phyloP scores from a whole-genome alignment of 2,329 filamentous ascomycete species.

The Fusarium sp. region DNA sequence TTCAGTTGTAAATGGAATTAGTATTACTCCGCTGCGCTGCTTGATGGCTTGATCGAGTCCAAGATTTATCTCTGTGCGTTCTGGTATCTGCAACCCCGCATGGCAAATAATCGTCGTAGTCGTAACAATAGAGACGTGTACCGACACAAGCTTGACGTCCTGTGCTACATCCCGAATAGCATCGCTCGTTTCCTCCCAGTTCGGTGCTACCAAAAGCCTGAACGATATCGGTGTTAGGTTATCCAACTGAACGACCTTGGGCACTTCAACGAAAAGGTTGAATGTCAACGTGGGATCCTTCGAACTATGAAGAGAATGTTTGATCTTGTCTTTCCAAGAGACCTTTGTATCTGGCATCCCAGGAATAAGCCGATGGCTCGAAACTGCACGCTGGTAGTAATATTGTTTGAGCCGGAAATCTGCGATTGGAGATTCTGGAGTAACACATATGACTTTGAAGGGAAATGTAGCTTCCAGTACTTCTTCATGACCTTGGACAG shows the following conservation, averaged over 20 bases:
- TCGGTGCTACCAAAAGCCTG: constrained; percentile 18
- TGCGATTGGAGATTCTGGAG: constrained; percentile 20
- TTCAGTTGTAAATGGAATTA: constrained; percentile 2
- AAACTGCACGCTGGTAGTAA: background rate
- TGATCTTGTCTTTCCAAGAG: constrained; percentile 46
- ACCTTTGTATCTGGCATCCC: constrained; percentile 43
- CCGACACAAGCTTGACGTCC: constrained; percentile 15
- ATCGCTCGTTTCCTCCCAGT: constrained; percentile 19
- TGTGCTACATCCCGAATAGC: constrained; percentile 18
- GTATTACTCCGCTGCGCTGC: accelerated
- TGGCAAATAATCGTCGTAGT: background rate
- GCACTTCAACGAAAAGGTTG: constrained; percentile 39
- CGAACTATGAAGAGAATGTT: constrained; percentile 45
- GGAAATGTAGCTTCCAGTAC: constrained; percentile 34
- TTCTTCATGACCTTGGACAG: background rate
- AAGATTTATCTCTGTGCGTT: background rate
- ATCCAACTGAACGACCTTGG: constrained; percentile 44
- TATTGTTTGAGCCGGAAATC: constrained; percentile 15
- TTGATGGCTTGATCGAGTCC: background rate
- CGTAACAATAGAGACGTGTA: constrained; percentile 4
- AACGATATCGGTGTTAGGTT: constrained; percentile 38
- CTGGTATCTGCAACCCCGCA: background rate
- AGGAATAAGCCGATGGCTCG: constrained; percentile 44
- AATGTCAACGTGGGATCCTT: constrained; percentile 47
- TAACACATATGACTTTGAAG: constrained; percentile 22